Base-by-base conservation (phyloP, 139 green algal species). In the Coccomyxa sp. region DNA sequence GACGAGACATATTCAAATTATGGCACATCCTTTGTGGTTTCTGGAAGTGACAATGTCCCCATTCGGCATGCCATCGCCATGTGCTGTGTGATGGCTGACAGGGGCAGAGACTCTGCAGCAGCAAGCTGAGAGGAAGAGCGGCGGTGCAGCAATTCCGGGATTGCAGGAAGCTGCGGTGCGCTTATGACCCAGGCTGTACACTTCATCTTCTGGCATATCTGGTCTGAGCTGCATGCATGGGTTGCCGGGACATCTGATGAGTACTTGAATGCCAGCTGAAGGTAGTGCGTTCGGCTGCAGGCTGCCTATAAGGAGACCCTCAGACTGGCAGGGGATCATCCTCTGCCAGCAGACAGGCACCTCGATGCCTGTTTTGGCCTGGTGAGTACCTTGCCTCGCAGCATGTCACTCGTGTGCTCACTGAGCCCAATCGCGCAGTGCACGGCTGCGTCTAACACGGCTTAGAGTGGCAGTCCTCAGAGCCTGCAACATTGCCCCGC, bases 81-180 rank as follows among this genome's bases (percentile, higher is more conserved):
- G 38, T 51, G 38, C 38, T 51, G 7, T 51, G 38, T 51, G 38
- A 51, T 51, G 38, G 38, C 38, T 77, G 14, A 32, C 91, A 94
- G 91, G 92, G 10, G 92, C 91, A 11, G 90, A 95, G 67, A 80
- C 63, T 9, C 79, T 95, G 32, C 92, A 95, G 80, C 90, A 95
- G 80, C 81, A 86, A 14, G 92, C 88, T 23, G 91, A 95, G 84
- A 77, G 92, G 13, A 82, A 86, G 32, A 82, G 86, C 25, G 90
- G 91, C 0, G 16, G 23, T 0, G 88, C 94, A 13, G 91, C 91
- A 15, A 51, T 88, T 0, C n/a, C 63, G 0, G 80, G 85, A 15
- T 91, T 87, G 38, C 58, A 89, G 58, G 82, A 87, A 58, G 87
- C 89, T 23, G 84, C 81, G 63, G 91, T 88, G 77, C 45, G 76